These are phyloP conservation scores for Anacardium occidentale DNA, from an alignment of 345 rosid species.

Conservation along the genomic window DNA sequence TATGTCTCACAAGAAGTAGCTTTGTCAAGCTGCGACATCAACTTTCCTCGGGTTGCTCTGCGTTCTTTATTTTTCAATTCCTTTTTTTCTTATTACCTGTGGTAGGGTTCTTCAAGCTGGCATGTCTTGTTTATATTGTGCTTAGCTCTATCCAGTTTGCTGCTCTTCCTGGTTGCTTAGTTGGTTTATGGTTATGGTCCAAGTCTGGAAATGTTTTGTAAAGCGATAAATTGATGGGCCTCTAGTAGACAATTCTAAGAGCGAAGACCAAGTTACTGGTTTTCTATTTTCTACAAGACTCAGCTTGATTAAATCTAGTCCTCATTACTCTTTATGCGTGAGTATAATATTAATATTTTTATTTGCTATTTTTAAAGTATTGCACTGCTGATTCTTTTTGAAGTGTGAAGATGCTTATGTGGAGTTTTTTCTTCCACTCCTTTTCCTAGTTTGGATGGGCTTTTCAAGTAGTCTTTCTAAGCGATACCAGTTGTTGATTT, in stretches of 20 bases:
- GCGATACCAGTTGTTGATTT: conserved; percentile 33
- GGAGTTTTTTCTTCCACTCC: conserved; percentile 4
- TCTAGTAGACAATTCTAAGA: background rate
- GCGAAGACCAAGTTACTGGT: conserved; percentile 8
- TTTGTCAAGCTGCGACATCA: conserved; percentile 37
- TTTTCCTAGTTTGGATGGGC: conserved; percentile 12
- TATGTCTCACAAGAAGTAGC: conserved; percentile 35
- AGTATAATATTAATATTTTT: background rate
- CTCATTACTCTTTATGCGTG: background rate
- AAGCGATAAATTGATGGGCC: conserved; percentile 24
- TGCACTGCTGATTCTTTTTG: background rate
- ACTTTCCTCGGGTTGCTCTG: conserved; percentile 40
- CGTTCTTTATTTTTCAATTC: conserved; percentile 15
- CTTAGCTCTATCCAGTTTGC: conserved; percentile 21
- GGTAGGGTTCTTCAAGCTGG: conserved; percentile 27
- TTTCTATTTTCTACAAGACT: background rate
- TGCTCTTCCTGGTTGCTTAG: conserved; percentile 1
- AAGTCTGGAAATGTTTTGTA: conserved; percentile 22
- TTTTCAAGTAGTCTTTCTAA: conserved; percentile 18
- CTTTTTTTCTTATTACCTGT: conserved; percentile 12
- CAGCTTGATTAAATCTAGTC: background rate
- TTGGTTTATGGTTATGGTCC: conserved; percentile 17
- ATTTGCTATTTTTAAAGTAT: background rate
- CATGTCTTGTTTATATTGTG: conserved; percentile 24
- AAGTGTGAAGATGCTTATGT: background rate